Evolutionary conservation across 345 rosid species (phyloP).

Genomic region (Boechera retrofracta): DNA sequence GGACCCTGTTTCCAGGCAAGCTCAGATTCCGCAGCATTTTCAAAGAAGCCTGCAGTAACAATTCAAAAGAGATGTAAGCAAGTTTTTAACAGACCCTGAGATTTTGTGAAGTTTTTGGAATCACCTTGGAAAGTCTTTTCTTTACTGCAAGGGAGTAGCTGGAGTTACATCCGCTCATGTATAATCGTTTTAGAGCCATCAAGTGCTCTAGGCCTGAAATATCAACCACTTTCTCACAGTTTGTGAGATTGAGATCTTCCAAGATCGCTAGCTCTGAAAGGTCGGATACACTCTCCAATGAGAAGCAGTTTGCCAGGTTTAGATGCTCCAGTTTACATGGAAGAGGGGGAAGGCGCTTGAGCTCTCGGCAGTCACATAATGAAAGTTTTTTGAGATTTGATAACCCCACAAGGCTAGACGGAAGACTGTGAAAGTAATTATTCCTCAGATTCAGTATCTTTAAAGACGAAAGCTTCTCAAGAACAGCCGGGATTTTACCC

Average conservation of each 20-base stretch:
- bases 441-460: constrained; percentile 29
- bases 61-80: background rate
- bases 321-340: constrained; percentile 27
- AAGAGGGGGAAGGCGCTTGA: constrained; percentile 39
- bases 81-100: background rate
- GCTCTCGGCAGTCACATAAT: constrained; percentile 46
- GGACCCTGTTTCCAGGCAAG: constrained; percentile 64
- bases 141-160: background rate
- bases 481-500: constrained; percentile 35
- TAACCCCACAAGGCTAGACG: constrained; percentile 28
- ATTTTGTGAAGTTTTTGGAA: background rate
- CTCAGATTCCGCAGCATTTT: constrained; percentile 53
- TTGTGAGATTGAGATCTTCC: constrained; percentile 32
- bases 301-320: constrained; percentile 39
- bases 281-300: constrained; percentile 37
- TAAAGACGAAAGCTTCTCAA: constrained; percentile 30
- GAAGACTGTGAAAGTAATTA: constrained; percentile 37
- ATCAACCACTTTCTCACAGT: constrained; percentile 31
- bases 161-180: constrained; percentile 35
- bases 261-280: constrained; percentile 18
- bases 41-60: constrained; percentile 49
- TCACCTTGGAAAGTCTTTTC: constrained; percentile 43
- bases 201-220: constrained; percentile 34
- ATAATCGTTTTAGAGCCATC: constrained; percentile 22
- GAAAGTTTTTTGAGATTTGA: constrained; percentile 31